Percentiles rank a stretch among this genome's conserved stretches.
Conservation (phyloP, 2,329 filamentous ascomycete species). For the Ophiostoma perfectum region DNA sequence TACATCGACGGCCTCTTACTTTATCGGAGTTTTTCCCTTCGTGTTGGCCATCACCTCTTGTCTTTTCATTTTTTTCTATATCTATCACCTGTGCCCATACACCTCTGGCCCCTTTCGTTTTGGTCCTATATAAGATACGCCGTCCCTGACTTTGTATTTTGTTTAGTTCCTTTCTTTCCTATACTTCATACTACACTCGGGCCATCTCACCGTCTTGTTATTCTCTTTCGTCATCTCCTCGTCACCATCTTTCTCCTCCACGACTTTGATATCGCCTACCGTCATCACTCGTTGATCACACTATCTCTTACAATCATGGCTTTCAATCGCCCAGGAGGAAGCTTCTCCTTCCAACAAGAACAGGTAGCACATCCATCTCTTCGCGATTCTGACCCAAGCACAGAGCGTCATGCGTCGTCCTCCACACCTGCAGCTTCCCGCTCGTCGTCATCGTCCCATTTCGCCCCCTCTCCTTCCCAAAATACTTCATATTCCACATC, state of each 20-base stretch:
- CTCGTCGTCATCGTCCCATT: background rate
- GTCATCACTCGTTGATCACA: too few species aligned
- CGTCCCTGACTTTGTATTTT: too few species aligned
- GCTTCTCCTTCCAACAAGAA: conserved; percentile 32
- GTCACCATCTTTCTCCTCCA: background rate
- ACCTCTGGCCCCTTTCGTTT: background rate
- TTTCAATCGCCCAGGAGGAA: conserved; percentile 29
- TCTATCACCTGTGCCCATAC: background rate
- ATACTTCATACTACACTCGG: background rate
- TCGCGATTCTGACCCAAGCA: conserved; percentile 5
- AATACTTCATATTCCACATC: background rate
- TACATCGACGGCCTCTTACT: background rate
- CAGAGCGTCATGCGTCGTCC: background rate
- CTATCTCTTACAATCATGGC: conserved; percentile 29
- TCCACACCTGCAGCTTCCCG: background rate
- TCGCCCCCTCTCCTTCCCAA: background rate
- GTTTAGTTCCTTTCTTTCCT: background rate
- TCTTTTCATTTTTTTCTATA: background rate
- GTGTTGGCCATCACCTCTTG: background rate
- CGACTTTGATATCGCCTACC: background rate
- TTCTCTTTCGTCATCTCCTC: background rate
- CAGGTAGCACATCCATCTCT: conserved; percentile 31
- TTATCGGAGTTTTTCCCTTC: background rate
- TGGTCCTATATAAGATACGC: background rate
- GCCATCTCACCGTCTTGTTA: background rate